Evolutionary conservation across 495 filamentous ascomycete species (phyloP), one percentile per base, ranked within the genome.

Genomic region (Copromyces sp.): DNA sequence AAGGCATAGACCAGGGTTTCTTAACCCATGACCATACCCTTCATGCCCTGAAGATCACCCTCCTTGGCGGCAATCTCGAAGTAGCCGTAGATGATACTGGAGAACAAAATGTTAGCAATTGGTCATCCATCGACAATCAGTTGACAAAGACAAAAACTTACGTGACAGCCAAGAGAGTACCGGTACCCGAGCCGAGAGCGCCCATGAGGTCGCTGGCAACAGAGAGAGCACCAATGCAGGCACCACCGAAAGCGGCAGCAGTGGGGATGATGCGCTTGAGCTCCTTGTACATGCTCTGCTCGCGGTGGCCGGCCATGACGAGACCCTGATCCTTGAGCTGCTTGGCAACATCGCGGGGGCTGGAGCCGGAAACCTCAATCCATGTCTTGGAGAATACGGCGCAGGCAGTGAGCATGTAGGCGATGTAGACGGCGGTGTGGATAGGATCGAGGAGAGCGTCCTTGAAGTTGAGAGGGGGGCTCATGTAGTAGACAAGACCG

Each of bases 221-320:
- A 40, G 94, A 97, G 42, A 99, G 89, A 77, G 92, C 96, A 83
- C 96, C 96, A 88, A 99, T 99, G 87, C 94, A 98, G 74, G 96
- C 96, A 86, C 96, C 96, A 84, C 96, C 96, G 77, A 99, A 99
- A 73, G 96, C 95, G 74, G 96, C 96, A 71, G 96, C 96, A 61
- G 95, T 97, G 73, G 96, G 96, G 74, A 99, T 99, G 77, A 99
- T 94, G 77, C 96, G 90, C 91, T 99, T 99, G 71, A 99, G 88
- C 82, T 99, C 96, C 89, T 95, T 97, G 89, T 99, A 99, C 96
- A 98, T 98, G 88, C 93, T 96, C 88, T 98, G 94, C 84, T 99
- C 96, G 84, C 96, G 90, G 85, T 99, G 96, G 75, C 96, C 96
- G 77, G 96, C 95, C 96, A 99, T 99, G 78, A 98, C 94, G 69